Percentiles rank a stretch among this genome's conserved stretches.
Evolutionary conservation across 2,329 filamentous ascomycete species (phyloP).

Genomic region (Fusarium heterosporum): DNA sequence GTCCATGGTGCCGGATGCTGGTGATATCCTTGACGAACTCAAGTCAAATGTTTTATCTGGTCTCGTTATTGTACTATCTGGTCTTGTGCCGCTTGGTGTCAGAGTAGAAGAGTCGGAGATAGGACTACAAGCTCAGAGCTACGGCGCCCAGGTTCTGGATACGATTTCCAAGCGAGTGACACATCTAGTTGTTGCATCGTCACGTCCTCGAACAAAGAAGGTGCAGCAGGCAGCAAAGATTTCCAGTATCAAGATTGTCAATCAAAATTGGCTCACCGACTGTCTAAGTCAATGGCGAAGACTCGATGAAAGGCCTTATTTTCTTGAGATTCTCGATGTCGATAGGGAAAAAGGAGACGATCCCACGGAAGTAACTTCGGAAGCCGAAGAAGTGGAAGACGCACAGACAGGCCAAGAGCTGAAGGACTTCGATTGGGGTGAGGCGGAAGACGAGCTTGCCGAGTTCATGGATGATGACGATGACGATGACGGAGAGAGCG

Average conservation of each 20-base stretch:
- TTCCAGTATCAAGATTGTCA: slow-evolving; percentile 88
- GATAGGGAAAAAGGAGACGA: slow-evolving; percentile 62
- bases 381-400: slow-evolving; percentile 49
- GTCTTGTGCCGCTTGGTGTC: slow-evolving; percentile 85
- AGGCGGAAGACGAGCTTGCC: slow-evolving; percentile 77
- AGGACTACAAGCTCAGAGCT: slow-evolving; percentile 85
- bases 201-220: slow-evolving; percentile 85
- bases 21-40: slow-evolving; percentile 82
- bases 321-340: slow-evolving; percentile 79
- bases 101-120: slow-evolving; percentile 87
- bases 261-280: slow-evolving; percentile 87
- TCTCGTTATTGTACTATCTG: slow-evolving; percentile 86
- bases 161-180: slow-evolving; percentile 73
- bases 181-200: slow-evolving; percentile 78
- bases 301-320: slow-evolving; percentile 81
- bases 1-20: slow-evolving; percentile 81
- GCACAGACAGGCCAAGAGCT: slow-evolving; percentile 57
- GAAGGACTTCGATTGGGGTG: slow-evolving; percentile 70
- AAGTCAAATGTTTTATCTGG: slow-evolving; percentile 81
- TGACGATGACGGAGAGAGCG: slow-evolving; percentile 57
- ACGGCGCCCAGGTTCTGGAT: slow-evolving; percentile 76
- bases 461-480: slow-evolving; percentile 74
- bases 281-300: slow-evolving; percentile 86
- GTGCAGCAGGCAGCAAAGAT: slow-evolving; percentile 87
- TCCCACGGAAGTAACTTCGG: slow-evolving; percentile 48